These are phyloP conservation scores for Amphirosellinia nigrospora DNA, from an alignment of 495 filamentous ascomycete genomes.

Conservation along the genomic window DNA sequence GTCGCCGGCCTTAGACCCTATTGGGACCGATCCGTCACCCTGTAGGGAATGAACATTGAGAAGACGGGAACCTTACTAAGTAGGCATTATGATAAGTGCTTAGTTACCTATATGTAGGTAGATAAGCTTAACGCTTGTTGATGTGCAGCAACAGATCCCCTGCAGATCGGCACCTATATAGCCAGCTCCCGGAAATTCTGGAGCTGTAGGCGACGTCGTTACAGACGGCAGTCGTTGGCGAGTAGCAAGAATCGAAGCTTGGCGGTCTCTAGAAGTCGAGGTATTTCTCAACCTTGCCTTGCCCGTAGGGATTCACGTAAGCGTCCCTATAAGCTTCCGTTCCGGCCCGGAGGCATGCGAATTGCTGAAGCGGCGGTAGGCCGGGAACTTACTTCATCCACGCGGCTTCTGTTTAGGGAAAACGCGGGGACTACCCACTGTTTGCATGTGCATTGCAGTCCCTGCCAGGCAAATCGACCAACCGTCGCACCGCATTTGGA, in stretches of 20 bases:
- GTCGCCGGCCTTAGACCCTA: slow-evolving; percentile 1
- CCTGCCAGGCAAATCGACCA: slow-evolving; percentile 94
- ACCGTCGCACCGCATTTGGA: slow-evolving; percentile 76
- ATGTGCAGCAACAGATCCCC: neutral
- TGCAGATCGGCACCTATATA: slow-evolving; percentile 12
- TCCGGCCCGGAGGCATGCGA: slow-evolving; percentile 37
- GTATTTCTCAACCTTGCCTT: neutral
- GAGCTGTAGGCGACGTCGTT: neutral
- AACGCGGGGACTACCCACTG: slow-evolving; percentile 93
- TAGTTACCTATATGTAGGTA: neutral
- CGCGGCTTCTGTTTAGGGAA: slow-evolving; percentile 76
- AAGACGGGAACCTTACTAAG: neutral
- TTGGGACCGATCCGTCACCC: slow-evolving; percentile 8
- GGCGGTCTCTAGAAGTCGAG: neutral
- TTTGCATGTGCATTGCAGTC: slow-evolving; percentile 89
- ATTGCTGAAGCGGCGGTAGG: slow-evolving; percentile 31
- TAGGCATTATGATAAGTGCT: neutral
- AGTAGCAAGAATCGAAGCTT: neutral
- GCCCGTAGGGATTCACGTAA: neutral
- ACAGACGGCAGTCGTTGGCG: neutral
- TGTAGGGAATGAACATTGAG: slow-evolving; percentile 1
- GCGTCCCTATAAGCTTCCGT: slow-evolving; percentile 31
- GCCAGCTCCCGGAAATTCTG: neutral
- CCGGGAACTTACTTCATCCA: slow-evolving; percentile 68
- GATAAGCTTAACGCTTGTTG: slow-evolving; percentile 16